Percentiles rank a stretch among this genome's conserved stretches.
Evolutionary conservation across 179 eudicot genomes (phyloP).

Genomic region (Spergularia azorica): DNA sequence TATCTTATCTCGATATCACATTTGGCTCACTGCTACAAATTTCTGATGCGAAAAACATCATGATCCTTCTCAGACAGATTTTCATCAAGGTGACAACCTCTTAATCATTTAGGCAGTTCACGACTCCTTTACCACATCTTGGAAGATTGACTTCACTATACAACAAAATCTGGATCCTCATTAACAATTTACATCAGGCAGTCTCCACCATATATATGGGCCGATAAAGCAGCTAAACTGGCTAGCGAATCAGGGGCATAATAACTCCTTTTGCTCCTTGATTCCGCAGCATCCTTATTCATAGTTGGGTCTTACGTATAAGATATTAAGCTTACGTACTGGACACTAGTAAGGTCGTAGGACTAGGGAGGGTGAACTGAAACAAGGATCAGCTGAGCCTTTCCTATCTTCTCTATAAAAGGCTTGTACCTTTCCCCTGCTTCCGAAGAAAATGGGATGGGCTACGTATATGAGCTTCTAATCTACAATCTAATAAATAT

Average conservation of each 20-base stretch:
- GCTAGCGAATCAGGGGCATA: too few species aligned
- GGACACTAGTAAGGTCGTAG: background rate
- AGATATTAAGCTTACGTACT: background rate
- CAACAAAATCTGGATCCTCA: background rate
- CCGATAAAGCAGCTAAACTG: too few species aligned
- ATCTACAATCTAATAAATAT: background rate
- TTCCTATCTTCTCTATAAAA: background rate
- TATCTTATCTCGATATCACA: too few species aligned
- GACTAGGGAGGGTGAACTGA: background rate
- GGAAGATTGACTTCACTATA: background rate
- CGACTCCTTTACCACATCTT: too few species aligned
- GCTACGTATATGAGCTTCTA: background rate
- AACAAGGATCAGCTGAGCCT: background rate
- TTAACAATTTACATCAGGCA: too few species aligned
- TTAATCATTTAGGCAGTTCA: slow-evolving; percentile 43
- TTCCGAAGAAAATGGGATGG: background rate
- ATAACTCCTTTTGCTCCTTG: too few species aligned
- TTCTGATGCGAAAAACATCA: background rate
- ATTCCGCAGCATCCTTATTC: too few species aligned
- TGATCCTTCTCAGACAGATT: background rate
- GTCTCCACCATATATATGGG: too few species aligned
- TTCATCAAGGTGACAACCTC: too few species aligned
- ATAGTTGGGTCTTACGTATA: too few species aligned
- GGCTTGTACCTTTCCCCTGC: background rate
- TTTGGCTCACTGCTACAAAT: background rate